Base-by-base conservation (phyloP, 805 yeast genomes). In the Wickerhamiella allomyrinae region DNA sequence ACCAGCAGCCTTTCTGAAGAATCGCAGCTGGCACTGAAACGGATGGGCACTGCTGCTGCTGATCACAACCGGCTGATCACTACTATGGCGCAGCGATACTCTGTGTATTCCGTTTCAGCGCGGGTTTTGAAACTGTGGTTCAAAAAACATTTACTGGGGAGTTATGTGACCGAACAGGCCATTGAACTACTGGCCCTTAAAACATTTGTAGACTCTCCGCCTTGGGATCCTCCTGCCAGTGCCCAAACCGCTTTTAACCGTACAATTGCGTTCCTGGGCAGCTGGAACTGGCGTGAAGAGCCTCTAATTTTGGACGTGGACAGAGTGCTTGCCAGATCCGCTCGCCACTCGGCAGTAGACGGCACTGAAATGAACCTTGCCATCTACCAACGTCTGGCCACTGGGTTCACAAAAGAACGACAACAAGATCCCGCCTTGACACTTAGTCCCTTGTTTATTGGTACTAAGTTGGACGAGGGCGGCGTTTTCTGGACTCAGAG, bases 221-320 rank as follows among this genome's bases (percentile, higher is more conserved):
- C 96, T n/a, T 87, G 72, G 62, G 69, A 75, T 1, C 70, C 75
- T 2, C 97, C 98, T 3, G 74, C 79, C 21, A 77, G 89, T 42
- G 76, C 79, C 7, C 78, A 76, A 47, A 71, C 79, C 42, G 98
- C 95, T 5, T 85, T 91, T 57, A 63, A 83, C 45, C 77, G 91
- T 45, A 71, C 78, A 10, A 57, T 91, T 29, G 66, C 73, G 37
- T 82, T 79, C 53, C 58, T 91, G 36, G 70, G 94, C 20, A 62
- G 62, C 34, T 91, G 98, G 98, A 86, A 91, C 59, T 91, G 98
- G 98, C 79, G 74, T 52, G 93, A 82, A 48, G 85, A 79, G 37
- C 80, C 95, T 1, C 62, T 91, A 46, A 73, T 87, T 41, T 62
- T 91, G 46, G 96, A 91, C 54, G 62, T 84, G 50, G 76, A 79